Base-by-base conservation (phyloP, 1,284 basidiomycete genomes). In the Boletellus dicymbophilus region DNA sequence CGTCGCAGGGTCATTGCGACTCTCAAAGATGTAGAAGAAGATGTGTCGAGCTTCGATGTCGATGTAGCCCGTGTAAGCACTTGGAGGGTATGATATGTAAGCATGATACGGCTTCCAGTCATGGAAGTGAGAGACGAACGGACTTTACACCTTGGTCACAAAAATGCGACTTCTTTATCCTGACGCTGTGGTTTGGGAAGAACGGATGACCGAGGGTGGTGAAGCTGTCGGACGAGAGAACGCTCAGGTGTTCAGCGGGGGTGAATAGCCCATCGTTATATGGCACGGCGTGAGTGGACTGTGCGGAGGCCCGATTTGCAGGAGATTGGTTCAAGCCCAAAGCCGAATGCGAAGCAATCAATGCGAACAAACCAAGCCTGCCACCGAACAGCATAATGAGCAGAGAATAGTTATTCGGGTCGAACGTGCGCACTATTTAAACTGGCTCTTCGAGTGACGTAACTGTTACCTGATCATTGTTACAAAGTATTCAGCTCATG, bases 11-110 rank as follows among this genome's bases (percentile, higher is more conserved):
- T 88, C 73, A 51, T 70, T 78, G 48, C 90, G 73, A 47, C 84
- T 88, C 68, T 93, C 90, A 69, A 94, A 93, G 66, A 93, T 93
- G 74, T 90, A 93, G 73, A 92, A 61, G 28, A 63, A 93, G 27
- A 93, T 66, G 54, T 84, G 82, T 53, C 84, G 58, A 33, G 83
- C 81, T 43, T 81, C 83, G 11, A 85, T 75, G 53, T 85, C 84
- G 20, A 86, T 67, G 58, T 85, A 85, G 2, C 84, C 84, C 6
- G 84, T 83, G 57, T 83, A 86, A 16, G 77, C 76, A 51, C 80
- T 81, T 6, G 81, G 77, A 23, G 13, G 30, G 15, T 2, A 23
- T 20, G 30, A 18, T 26, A 21, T 4, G 18, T 50, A 6, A 84
- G 62, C 25, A 73, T 77, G 40, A 25, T 16, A 10, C 2, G 21